Evolutionary conservation across 202 grass and related monocot genomes (phyloP).

Genomic region (Hordeum pubiflorum): DNA sequence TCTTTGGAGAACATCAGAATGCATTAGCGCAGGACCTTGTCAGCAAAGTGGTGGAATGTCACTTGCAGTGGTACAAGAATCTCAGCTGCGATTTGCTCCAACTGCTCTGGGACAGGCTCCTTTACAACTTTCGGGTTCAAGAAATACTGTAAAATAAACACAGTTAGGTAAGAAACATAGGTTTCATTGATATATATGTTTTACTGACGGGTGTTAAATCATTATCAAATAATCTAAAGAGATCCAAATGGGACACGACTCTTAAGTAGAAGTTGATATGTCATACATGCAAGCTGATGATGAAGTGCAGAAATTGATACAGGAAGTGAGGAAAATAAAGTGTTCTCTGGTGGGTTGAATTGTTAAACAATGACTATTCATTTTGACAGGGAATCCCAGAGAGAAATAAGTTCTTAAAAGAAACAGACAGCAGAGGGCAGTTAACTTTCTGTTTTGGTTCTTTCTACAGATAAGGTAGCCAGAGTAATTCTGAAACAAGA

Average conservation of each 20-base stretch:
- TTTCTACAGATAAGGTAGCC: neutral
- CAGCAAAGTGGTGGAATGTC: conserved; percentile 63
- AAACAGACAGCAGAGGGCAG: neutral
- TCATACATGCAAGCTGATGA: neutral
- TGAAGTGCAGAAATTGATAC: neutral
- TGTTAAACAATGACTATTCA: neutral
- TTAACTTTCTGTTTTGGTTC: neutral
- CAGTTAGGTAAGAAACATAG: neutral
- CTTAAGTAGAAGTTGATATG: neutral
- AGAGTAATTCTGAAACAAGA: neutral
- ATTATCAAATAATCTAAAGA: conserved; percentile 3
- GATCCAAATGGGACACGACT: neutral
- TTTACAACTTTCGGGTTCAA: conserved; percentile 78
- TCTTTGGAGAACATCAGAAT: conserved; percentile 2
- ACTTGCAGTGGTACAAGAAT: conserved; percentile 80
- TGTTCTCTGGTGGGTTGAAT: neutral
- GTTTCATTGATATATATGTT: neutral
- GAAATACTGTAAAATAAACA: conserved; percentile 67
- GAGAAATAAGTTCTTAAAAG: neutral
- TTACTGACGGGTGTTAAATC: neutral
- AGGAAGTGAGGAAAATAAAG: neutral
- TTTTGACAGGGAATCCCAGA: neutral
- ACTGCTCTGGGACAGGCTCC: conserved; percentile 68
- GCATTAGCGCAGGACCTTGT: conserved; percentile 50
- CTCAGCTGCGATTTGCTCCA: conserved; percentile 72